These are phyloP conservation scores for Rhododendron griersonianum DNA, from an alignment of 148 eudicot species.

Conservation along the genomic window DNA sequence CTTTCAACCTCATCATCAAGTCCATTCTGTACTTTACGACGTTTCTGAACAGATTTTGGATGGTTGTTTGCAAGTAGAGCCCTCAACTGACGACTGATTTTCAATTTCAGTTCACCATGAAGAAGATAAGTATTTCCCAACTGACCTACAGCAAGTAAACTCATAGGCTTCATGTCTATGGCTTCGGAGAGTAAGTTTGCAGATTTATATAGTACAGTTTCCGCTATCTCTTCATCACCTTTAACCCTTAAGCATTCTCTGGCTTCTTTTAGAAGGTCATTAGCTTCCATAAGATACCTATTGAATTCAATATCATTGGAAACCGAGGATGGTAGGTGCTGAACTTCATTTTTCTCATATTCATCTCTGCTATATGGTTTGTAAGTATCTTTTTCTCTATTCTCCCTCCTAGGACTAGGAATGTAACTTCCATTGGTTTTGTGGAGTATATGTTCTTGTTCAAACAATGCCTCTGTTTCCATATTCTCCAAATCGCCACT, in stretches of 20 bases:
- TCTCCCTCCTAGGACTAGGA: conserved; percentile 20
- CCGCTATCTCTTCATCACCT: conserved; percentile 41
- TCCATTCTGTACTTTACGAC: conserved; percentile 14
- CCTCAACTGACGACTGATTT: conserved; percentile 62
- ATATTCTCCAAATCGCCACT: conserved; percentile 25
- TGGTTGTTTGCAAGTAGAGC: conserved; percentile 38
- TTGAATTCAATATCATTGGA: conserved; percentile 62
- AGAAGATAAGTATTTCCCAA: conserved; percentile 95
- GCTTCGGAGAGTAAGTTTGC: conserved; percentile 69
- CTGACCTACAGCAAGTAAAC: conserved; percentile 87
- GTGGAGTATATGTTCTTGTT: conserved; percentile 23
- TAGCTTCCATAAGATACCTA: conserved; percentile 57
- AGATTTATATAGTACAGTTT: conserved; percentile 55
- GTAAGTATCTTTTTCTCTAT: conserved; percentile 24
- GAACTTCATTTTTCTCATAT: conserved; percentile 25
- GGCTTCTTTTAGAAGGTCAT: conserved; percentile 55
- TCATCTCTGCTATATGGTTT: conserved; percentile 16
- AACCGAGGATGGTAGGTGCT: conserved; percentile 44
- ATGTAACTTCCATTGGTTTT: conserved; percentile 25
- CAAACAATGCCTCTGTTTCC: conserved; percentile 22
- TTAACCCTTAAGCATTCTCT: conserved; percentile 39
- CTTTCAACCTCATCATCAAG: conserved; percentile 26
- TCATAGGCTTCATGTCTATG: conserved; percentile 81
- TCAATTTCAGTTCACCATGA: conserved; percentile 85
- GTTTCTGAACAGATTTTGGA: conserved; percentile 23